Percentiles rank a stretch among this genome's conserved stretches.
phyloP scores from a whole-genome alignment of 1,139 yeast species.

The Candida anutae region DNA sequence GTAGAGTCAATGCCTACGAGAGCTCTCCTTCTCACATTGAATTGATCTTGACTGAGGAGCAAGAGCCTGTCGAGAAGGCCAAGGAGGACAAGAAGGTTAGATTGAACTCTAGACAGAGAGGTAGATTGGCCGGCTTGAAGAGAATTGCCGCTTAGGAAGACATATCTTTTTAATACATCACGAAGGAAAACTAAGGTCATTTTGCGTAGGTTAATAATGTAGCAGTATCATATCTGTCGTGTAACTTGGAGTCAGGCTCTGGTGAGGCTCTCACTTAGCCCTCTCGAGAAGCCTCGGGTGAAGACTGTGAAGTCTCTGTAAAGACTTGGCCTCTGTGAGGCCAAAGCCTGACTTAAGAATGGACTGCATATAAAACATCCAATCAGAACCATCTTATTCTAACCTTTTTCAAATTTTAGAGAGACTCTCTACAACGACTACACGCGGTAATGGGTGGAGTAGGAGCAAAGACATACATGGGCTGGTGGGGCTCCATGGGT shows the following conservation, averaged over 20 bases:
- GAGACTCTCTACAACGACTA: constrained; percentile 2
- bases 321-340: too few relatives aligned
- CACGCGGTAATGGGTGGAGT: constrained; percentile 54
- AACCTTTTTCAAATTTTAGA: too few relatives aligned
- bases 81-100: constrained; percentile 74
- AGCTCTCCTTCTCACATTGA: constrained; percentile 99
- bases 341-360: too few relatives aligned
- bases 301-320: too few relatives aligned
- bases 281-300: too few relatives aligned
- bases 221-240: too few relatives aligned
- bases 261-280: too few relatives aligned
- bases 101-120: constrained; percentile 86
- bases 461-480: constrained; percentile 77
- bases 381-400: constrained; percentile 5
- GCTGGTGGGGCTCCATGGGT: constrained; percentile 94
- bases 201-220: too few relatives aligned
- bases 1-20: constrained; percentile 99
- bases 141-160: constrained; percentile 1
- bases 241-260: too few relatives aligned
- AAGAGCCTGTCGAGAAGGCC: constrained; percentile 91
- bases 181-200: too few relatives aligned
- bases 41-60: constrained; percentile 92
- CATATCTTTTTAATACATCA: too few relatives aligned
- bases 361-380: constrained; percentile 8
- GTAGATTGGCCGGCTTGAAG: constrained; percentile 85